Evolutionary conservation across 805 yeast genomes (phyloP).

Genomic region (Wickerhamomyces bovis): DNA sequence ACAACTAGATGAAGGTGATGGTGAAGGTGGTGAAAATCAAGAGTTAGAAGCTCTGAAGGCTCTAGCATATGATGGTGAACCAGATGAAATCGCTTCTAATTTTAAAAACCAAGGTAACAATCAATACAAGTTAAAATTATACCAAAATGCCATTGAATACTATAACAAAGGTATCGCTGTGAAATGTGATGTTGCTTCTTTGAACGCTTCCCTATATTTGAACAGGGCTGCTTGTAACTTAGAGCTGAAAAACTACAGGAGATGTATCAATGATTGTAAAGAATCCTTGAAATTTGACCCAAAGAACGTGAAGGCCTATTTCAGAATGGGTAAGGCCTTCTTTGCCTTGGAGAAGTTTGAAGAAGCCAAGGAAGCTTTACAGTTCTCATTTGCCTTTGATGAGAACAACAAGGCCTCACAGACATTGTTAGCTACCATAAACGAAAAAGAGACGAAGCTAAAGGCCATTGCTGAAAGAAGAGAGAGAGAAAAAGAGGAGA

Average conservation of each 20-base stretch:
- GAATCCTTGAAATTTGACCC: conserved; percentile 61
- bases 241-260: conserved; percentile 77
- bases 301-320: conserved; percentile 75
- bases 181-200: conserved; percentile 47
- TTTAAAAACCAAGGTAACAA: conserved; percentile 94
- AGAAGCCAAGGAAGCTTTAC: conserved; percentile 63
- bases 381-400: conserved; percentile 61
- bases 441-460: conserved; percentile 30
- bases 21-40: conserved; percentile 66
- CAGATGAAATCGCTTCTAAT: conserved; percentile 83
- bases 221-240: conserved; percentile 92
- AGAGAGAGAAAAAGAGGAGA: conserved; percentile 30
- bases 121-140: conserved; percentile 64
- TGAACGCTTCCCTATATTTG: conserved; percentile 59
- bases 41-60: conserved; percentile 86
- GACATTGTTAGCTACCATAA: conserved; percentile 37
- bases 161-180: conserved; percentile 79
- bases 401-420: conserved; percentile 51
- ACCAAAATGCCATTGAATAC: conserved; percentile 66
- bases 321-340: conserved; percentile 78
- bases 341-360: conserved; percentile 57
- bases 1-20: conserved; percentile 68
- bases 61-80: conserved; percentile 92
- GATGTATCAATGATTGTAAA: conserved; percentile 82
- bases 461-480: conserved; percentile 26